Evolutionary conservation across 2,329 filamentous ascomycete genomes (phyloP).

Genomic region (Whalleya microplaca): DNA sequence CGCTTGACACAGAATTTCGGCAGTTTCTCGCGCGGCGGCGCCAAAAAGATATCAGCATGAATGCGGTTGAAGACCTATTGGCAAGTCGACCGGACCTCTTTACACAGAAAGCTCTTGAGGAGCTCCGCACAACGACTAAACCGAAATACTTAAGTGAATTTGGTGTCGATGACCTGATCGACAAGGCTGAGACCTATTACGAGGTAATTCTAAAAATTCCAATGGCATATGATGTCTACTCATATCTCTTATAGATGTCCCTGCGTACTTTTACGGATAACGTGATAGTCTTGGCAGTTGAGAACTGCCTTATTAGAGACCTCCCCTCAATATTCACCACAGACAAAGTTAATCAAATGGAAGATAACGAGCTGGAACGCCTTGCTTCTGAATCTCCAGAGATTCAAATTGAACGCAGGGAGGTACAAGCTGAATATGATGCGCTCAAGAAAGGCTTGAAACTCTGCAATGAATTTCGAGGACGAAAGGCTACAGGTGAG

Average conservation of each 20-base stretch:
- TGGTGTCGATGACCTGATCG: constrained; percentile 44
- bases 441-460: constrained; percentile 27
- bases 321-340: constrained; percentile 40
- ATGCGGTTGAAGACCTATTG: constrained; percentile 24
- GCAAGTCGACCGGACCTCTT: constrained; percentile 30
- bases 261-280: constrained; percentile 41
- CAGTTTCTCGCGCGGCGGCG: constrained; percentile 14
- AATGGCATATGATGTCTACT: background rate
- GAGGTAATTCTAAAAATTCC: constrained; percentile 35
- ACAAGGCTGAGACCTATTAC: constrained; percentile 50
- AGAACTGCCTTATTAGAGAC: constrained; percentile 42
- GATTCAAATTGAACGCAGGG: constrained; percentile 25
- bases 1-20: constrained; percentile 40
- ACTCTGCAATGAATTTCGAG: constrained; percentile 24
- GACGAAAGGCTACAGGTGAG: constrained; percentile 15
- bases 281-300: constrained; percentile 40
- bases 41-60: constrained; percentile 12
- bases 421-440: constrained; percentile 22
- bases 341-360: constrained; percentile 37
- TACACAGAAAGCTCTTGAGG: constrained; percentile 21
- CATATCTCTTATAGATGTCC: constrained; percentile 27
- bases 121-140: constrained; percentile 8
- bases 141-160: constrained; percentile 32
- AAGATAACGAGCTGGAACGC: constrained; percentile 25
- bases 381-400: constrained; percentile 34